These are phyloP conservation scores for Fraxinus baroniana DNA, from an alignment of 305 asterid species.

Conservation along the genomic window DNA sequence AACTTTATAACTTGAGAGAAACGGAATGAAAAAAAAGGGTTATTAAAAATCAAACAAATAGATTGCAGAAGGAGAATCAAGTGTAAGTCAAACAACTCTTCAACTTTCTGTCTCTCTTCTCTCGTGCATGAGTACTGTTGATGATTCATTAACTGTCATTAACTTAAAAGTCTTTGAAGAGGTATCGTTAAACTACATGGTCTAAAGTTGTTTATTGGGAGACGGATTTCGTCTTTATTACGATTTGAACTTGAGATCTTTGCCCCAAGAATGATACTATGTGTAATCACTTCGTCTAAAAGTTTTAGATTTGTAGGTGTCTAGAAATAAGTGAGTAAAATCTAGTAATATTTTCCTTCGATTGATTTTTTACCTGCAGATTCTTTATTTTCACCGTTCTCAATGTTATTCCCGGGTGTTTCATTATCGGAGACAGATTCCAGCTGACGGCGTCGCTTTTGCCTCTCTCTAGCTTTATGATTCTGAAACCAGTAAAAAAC, in stretches of 20 bases:
- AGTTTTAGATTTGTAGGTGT: no score
- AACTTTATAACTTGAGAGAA: constrained; percentile 37
- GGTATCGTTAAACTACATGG: background rate
- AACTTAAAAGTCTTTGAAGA: background rate
- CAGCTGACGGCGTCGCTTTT: constrained; percentile 79
- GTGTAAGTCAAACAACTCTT: constrained; percentile 1
- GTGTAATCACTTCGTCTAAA: background rate
- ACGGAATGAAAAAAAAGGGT: background rate
- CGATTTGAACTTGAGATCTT: background rate
- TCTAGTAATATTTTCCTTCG: background rate
- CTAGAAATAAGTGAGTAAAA: no score
- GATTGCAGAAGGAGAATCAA: background rate
- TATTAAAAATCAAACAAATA: constrained; percentile 20
- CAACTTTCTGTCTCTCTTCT: constrained; percentile 3
- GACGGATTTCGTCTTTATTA: background rate
- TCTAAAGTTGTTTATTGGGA: background rate
- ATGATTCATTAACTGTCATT: constrained; percentile 6
- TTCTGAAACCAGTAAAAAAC: constrained; percentile 98
- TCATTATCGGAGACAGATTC: constrained; percentile 45
- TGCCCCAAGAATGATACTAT: background rate
- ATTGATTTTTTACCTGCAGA: constrained; percentile 33
- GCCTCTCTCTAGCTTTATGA: constrained; percentile 96
- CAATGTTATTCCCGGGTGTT: constrained; percentile 1
- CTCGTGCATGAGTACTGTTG: constrained; percentile 7
- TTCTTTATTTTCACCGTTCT: constrained; percentile 47